These are phyloP conservation scores for Fusarium mangiferae DNA, from an alignment of 2,329 filamentous ascomycete species.

Conservation along the genomic window DNA sequence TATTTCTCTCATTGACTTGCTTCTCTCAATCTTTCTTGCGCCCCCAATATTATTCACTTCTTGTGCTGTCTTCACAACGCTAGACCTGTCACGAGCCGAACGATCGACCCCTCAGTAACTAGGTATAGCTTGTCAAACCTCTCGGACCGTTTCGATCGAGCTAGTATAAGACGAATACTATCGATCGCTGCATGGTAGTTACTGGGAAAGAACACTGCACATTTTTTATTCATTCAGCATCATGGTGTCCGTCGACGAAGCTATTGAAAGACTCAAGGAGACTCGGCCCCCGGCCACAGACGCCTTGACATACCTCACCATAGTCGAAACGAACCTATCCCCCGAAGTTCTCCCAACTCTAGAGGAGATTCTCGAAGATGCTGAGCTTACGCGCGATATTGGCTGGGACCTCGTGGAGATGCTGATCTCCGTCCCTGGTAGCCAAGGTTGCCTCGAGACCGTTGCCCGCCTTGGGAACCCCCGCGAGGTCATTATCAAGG, in stretches of 20 bases:
- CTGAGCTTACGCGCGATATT: constrained; percentile 76
- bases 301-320: constrained; percentile 80
- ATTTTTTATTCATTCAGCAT: not conserved
- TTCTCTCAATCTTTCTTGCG: not conserved
- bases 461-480: constrained; percentile 83
- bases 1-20: not conserved
- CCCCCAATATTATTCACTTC: not conserved
- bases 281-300: constrained; percentile 67
- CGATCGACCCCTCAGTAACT: constrained; percentile 25
- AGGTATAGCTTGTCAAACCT: constrained; percentile 6
- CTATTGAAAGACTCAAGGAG: constrained; percentile 59
- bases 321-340: constrained; percentile 78
- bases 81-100: constrained; percentile 4
- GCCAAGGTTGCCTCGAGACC: constrained; percentile 77
- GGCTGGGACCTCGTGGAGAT: constrained; percentile 87
- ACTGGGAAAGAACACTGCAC: not conserved
- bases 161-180: constrained; percentile 1
- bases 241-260: constrained; percentile 52
- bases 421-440: constrained; percentile 73
- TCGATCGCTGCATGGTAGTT: not conserved
- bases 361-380: constrained; percentile 75
- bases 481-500: constrained; percentile 82
- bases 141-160: not conserved
- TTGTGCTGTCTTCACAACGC: not conserved
- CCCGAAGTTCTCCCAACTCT: constrained; percentile 74